Conservation (phyloP, 768 basidiomycete species). For the Mrakia blollopis region DNA sequence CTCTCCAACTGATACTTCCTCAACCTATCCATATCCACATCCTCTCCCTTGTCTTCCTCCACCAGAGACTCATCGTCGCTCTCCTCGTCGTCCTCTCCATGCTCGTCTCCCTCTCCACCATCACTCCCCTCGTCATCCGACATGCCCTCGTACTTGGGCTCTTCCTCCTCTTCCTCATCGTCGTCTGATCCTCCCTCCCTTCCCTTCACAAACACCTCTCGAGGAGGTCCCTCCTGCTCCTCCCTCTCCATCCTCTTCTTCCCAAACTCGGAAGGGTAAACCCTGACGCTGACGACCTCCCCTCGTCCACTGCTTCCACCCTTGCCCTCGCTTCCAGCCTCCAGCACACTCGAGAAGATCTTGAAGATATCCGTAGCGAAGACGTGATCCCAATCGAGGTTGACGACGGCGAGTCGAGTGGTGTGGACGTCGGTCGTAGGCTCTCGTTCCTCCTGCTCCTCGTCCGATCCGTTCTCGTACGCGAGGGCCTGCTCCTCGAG, state of each 20-base stretch:
- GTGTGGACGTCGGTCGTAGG: slow-evolving; percentile 46
- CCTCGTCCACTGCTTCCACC: slow-evolving; percentile 52
- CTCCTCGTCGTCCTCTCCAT: slow-evolving; percentile 37
- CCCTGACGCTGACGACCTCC: slow-evolving; percentile 65
- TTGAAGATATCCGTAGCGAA: slow-evolving; percentile 84
- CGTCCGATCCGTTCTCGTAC: slow-evolving; percentile 38
- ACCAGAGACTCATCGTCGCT: slow-evolving; percentile 36
- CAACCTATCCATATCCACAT: slow-evolving; percentile 82
- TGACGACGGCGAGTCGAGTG: slow-evolving; percentile 77
- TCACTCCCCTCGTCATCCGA: slow-evolving; percentile 37
- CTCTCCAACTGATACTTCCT: slow-evolving; percentile 89
- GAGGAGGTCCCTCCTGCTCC: slow-evolving; percentile 83
- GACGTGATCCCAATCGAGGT: slow-evolving; percentile 97
- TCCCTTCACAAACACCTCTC: slow-evolving; percentile 60
- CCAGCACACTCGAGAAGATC: slow-evolving; percentile 82
- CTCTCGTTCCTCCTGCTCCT: slow-evolving; percentile 37
- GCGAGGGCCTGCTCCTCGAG: slow-evolving; percentile 29
- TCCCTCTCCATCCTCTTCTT: slow-evolving; percentile 78
- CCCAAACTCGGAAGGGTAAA: slow-evolving; percentile 93
- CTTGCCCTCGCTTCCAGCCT: slow-evolving; percentile 3
- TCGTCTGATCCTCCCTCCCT: slow-evolving; percentile 21
- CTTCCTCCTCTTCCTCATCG: slow-evolving; percentile 34
- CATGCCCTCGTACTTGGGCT: slow-evolving; percentile 25
- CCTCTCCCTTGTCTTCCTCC: slow-evolving; percentile 51
- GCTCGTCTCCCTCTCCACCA: slow-evolving; percentile 34